Evolutionary conservation across 345 rosid species (phyloP).

Genomic region (Rhodamnia rubescens): DNA sequence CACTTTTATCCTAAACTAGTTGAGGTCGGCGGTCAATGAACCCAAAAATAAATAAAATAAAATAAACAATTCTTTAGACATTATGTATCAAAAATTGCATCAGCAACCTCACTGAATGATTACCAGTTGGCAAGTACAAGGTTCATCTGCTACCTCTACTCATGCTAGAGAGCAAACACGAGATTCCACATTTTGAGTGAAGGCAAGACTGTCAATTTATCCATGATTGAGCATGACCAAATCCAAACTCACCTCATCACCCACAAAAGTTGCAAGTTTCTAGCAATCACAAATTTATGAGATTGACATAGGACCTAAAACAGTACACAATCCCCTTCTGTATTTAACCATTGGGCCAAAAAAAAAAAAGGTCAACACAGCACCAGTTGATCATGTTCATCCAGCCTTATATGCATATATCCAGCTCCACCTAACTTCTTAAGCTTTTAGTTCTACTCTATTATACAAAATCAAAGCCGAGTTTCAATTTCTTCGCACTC

Average conservation of each 20-base stretch:
- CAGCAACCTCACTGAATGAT: neutral
- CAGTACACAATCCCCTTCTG: neutral
- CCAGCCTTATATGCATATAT: neutral
- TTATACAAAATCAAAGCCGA: neutral
- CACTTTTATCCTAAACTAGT: too few relatives aligned
- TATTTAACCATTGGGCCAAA: neutral
- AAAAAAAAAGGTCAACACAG: neutral
- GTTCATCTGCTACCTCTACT: neutral
- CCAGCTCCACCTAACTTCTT: neutral
- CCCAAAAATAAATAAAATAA: too few relatives aligned
- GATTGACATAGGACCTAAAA: neutral
- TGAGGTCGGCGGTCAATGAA: too few relatives aligned
- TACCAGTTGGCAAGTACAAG: neutral
- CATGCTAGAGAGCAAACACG: neutral
- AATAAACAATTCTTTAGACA: neutral
- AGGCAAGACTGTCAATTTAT: neutral
- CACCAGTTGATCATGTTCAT: neutral
- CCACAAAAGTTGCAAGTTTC: neutral
- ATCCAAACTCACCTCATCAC: neutral
- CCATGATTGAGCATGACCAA: neutral
- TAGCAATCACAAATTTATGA: neutral
- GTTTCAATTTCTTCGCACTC: neutral
- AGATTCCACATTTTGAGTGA: neutral
- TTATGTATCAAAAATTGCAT: neutral
- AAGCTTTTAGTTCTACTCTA: neutral